Evolutionary conservation across 345 rosid genomes (phyloP).

Genomic region (Citrus hindsii): DNA sequence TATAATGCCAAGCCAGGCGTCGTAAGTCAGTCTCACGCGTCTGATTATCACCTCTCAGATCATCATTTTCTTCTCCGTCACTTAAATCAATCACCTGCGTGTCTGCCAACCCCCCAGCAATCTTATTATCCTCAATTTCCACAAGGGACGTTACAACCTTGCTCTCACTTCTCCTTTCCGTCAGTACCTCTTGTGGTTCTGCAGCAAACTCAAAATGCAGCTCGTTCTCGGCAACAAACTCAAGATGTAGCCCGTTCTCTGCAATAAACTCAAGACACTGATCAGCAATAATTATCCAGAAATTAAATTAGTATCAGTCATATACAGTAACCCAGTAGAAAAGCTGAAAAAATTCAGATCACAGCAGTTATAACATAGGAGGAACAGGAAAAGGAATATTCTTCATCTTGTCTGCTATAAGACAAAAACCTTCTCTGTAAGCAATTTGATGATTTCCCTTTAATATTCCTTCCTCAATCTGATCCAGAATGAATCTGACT

Average conservation of each 20-base stretch:
- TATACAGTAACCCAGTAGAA: neutral
- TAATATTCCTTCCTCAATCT: neutral
- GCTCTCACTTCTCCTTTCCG: neutral
- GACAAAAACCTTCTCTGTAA: neutral
- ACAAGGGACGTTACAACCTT: neutral
- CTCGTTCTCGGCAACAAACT: conserved; percentile 17
- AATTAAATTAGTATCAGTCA: neutral
- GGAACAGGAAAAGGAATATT: neutral
- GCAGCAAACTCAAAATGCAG: neutral
- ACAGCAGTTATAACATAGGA: neutral
- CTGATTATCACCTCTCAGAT: conserved; percentile 15
- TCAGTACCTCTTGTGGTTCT: conserved; percentile 9
- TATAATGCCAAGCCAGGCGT: conserved; percentile 51
- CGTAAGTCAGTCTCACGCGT: conserved; percentile 10
- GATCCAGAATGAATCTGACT: neutral
- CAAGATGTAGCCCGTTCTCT: conserved; percentile 14
- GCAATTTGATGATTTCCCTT: neutral
- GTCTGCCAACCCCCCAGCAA: neutral
- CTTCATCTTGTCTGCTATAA: neutral
- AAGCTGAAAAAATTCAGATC: neutral
- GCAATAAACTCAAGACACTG: conserved; percentile 13
- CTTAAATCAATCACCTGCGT: conserved; percentile 55
- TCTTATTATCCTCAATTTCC: neutral
- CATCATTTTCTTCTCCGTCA: conserved; percentile 44
- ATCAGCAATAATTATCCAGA: neutral